Percentiles rank a stretch among this genome's conserved stretches.
Conservation (phyloP, 768 basidiomycete genomes). For the Glaciozyma antarctica region DNA sequence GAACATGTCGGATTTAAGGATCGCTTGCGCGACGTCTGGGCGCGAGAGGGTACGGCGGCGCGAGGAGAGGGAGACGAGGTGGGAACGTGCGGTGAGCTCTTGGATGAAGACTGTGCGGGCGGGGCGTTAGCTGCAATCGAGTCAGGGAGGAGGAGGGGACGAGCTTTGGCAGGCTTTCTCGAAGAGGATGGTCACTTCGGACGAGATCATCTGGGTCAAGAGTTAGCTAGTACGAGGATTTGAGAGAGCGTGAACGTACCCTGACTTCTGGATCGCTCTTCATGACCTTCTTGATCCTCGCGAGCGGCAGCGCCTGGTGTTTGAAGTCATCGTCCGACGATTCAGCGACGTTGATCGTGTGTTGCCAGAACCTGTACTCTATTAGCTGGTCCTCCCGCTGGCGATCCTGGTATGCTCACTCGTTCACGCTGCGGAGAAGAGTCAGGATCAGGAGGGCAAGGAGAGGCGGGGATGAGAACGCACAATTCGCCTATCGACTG, state of each 20-base stretch:
- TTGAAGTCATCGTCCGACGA: constrained; percentile 34
- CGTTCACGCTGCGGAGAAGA: not conserved
- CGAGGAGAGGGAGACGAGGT: constrained; percentile 31
- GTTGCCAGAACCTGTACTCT: constrained; percentile 27
- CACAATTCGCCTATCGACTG: constrained; percentile 2
- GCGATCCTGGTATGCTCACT: not conserved
- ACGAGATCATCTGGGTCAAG: constrained; percentile 78
- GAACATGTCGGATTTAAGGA: constrained; percentile 83
- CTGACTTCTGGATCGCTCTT: constrained; percentile 92
- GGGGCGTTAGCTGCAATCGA: not conserved
- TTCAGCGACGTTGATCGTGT: constrained; percentile 30
- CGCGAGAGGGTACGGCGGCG: constrained; percentile 25
- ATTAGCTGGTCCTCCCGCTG: not conserved
- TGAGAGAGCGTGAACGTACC: constrained; percentile 46
- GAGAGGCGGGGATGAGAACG: not conserved
- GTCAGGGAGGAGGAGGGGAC: not conserved
- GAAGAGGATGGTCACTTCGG: constrained; percentile 93
- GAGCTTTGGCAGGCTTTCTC: constrained; percentile 92
- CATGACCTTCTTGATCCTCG: constrained; percentile 98
- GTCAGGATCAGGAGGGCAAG: not conserved
- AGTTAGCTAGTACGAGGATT: not conserved
- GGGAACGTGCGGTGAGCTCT: constrained; percentile 90
- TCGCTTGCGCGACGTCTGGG: constrained; percentile 63
- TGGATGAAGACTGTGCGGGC: constrained; percentile 73
- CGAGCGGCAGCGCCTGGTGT: constrained; percentile 76